Percentiles rank a stretch among this genome's conserved stretches.
Evolutionary conservation across 331 rosid genomes (phyloP).

Genomic region (Stylosanthes scabra): DNA sequence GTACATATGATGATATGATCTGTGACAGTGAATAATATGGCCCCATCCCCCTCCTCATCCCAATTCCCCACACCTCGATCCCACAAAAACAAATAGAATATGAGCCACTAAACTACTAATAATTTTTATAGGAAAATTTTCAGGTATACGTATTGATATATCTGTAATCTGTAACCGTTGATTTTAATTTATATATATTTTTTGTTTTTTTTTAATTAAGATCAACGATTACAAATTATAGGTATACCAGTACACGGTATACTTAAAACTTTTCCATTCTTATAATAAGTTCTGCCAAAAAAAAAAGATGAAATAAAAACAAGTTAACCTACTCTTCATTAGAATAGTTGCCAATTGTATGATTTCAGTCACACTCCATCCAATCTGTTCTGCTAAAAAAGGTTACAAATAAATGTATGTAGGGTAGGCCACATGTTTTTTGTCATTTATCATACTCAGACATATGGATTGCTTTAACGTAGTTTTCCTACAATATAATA

Average conservation of each 20-base stretch:
- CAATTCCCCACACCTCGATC: too few relatives aligned
- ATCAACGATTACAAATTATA: not conserved
- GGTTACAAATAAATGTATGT: not conserved
- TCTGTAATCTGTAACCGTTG: too few relatives aligned
- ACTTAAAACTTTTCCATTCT: too few relatives aligned
- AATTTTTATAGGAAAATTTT: too few relatives aligned
- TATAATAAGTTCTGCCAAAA: not conserved
- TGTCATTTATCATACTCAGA: not conserved
- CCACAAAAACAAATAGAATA: not conserved
- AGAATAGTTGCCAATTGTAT: not conserved
- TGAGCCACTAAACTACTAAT: not conserved
- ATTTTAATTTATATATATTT: too few relatives aligned
- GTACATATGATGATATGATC: not conserved
- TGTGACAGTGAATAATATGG: too few relatives aligned
- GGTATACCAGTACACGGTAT: too few relatives aligned
- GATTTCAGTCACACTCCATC: not conserved
- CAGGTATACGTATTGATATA: too few relatives aligned
- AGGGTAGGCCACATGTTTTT: not conserved
- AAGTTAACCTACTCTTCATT: not conserved
- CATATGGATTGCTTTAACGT: not conserved
- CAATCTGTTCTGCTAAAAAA: not conserved
- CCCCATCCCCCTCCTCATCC: too few relatives aligned
- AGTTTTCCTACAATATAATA: not conserved
- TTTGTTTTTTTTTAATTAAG: not conserved
- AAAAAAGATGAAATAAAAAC: not conserved